phyloP scores from a whole-genome alignment of 2,329 filamentous ascomycete species.

The Phoma herbarum region DNA sequence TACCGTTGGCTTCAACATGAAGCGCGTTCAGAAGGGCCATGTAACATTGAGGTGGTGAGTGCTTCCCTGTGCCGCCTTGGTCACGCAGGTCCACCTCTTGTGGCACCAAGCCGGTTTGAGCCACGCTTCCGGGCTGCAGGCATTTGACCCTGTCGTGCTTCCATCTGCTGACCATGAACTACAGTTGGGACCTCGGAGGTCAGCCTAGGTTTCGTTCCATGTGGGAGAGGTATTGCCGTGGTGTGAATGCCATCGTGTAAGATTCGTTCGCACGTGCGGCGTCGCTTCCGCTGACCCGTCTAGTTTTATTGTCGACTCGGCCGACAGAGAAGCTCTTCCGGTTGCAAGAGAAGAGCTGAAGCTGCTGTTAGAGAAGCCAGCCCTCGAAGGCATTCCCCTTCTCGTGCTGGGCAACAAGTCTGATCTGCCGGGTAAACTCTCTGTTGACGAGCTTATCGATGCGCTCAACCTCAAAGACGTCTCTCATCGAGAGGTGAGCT shows the following conservation, averaged over 20 bases:
- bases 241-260: slow-evolving; percentile 94
- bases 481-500: slow-evolving; percentile 92
- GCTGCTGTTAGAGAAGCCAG: slow-evolving; percentile 82
- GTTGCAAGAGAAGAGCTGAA: slow-evolving; percentile 93
- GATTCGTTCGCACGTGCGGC: slow-evolving; percentile 36
- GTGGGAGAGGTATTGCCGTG: slow-evolving; percentile 99
- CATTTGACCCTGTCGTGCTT: slow-evolving; percentile 39
- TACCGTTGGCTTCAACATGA: slow-evolving; percentile 99
- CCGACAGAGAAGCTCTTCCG: slow-evolving; percentile 80
- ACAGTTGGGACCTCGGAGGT: slow-evolving; percentile 92
- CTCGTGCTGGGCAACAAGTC: slow-evolving; percentile 97
- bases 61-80: slow-evolving; percentile 38
- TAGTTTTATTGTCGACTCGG: slow-evolving; percentile 95
- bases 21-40: slow-evolving; percentile 96
- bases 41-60: slow-evolving; percentile 92
- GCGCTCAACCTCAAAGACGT: slow-evolving; percentile 89
- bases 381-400: slow-evolving; percentile 87
- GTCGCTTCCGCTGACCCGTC: slow-evolving; percentile 37
- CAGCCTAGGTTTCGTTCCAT: slow-evolving; percentile 97
- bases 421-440: slow-evolving; percentile 87
- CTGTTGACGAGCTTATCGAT: slow-evolving; percentile 95
- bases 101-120: slow-evolving; percentile 47
- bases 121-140: slow-evolving; percentile 42
- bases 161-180: slow-evolving; percentile 50
- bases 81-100: slow-evolving; percentile 50